Evolutionary conservation across 2,329 filamentous ascomycete species (phyloP), one percentile per base, ranked within the genome.

Genomic region (Nemania sp.): DNA sequence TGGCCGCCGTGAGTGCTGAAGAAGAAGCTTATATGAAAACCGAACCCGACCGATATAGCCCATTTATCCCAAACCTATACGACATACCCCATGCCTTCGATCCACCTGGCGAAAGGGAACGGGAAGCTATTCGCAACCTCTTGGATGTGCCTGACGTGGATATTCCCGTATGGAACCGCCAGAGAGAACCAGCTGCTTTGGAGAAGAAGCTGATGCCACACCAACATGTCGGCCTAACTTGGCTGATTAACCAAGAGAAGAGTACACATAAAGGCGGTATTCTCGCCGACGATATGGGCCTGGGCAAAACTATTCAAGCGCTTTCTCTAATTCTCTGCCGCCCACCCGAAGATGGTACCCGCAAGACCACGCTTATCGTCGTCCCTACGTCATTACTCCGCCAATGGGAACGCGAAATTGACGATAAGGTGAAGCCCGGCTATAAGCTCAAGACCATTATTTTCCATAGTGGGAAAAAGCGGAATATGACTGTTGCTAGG

Each of bases 271-370:
- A 75, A 64, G 76, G 76, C 3, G 74, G 73, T 1, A 73, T 78
- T 53, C 75, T 78, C 38, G 76, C 76, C 60, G 75, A 78, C 43
- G 75, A 73, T 5, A 77, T 78, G 76, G 76, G 76, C 8, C 54
- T 78, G 24, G 76, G 76, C 49, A 78, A 78, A 66, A 78, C 76
- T 8, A 70, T 78, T 26, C 74, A 77, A 62, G 76, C 76, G 2
- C 67, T 78, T 29, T 72, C 76, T 32, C 62, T 78, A 32, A 77
- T 78, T 8, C 62, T 78, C 4, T 73, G 69, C 8, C 73, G 66
- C 47, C 76, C 74, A 10, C 73, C 76, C 0, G 68, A 51, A 32
- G 66, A 77, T 29, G 64, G 35, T 27, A 55, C 57, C 18, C 58
- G 61, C 15, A 77, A 76, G 62, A 76, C 76, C 1, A 78, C 76